Base-by-base conservation (phyloP, 1,139 yeast genomes). In the Kodamaea ohmeri region DNA sequence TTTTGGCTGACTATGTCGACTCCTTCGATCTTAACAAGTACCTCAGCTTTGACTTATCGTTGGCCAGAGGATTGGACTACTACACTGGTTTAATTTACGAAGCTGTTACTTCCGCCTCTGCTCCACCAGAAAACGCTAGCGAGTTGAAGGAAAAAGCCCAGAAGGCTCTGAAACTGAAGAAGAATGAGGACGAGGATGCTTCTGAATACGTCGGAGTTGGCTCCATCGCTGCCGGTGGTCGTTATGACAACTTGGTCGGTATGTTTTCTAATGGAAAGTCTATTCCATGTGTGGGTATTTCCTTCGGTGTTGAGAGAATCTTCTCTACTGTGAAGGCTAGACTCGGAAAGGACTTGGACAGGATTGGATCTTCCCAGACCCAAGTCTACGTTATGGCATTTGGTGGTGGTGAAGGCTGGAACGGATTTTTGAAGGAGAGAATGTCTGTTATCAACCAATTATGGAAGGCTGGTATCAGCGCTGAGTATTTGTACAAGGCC, bases 201-300 rank as follows among this genome's bases (percentile, higher is more conserved):
- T 85, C 95, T 37, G 97, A 88, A 48, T 88, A 85, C 53, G 97
- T 92, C 36, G 98, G 98, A 52, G 97, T 92, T 37, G 98, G 98
- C 20, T 90, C 97, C 6, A 88, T 92, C 52, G 96, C 96, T 40
- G 98, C 96, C 32, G 98, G 98, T 66, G 98, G 98, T 49, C 86
- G 98, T 63, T 92, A 92, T 63, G 98, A 92, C 61, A 83, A 85
- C 52, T 76, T 92, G 46, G 97, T 92, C 24, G 96, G 96, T 49
- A 92, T 92, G 97, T 92, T 92, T 63, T 83, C 96, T 45, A 82
- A 80, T 56, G 92, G 92, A 49, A 88, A 89, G 65, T 83, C 92
- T 19, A 89, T 92, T 54, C 98, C 98, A 17, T 92, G 98, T 71
- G 95, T 92, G 36, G 98, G 98, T 62, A 72, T 90, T 39, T 90